A percentile compares a stretch with the other conserved stretches of the same genome.
These are phyloP conservation scores for Parietichytrium sp. DNA, from an alignment of 108 stramenopile species.

Conservation along the genomic window DNA sequence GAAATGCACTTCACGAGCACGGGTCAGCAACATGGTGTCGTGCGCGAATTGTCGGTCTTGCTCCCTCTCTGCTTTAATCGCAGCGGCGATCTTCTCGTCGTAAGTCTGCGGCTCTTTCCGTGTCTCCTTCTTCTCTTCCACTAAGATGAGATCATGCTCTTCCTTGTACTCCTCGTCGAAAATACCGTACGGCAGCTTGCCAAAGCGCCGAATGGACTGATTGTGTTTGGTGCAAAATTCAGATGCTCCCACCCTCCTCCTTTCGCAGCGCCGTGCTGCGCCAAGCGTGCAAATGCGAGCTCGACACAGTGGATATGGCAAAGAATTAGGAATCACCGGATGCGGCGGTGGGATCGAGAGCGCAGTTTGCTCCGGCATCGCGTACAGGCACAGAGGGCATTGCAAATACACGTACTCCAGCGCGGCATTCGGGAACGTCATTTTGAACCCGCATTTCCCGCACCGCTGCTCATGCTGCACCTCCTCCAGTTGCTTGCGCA, in stretches of 20 bases:
- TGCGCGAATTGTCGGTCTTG: too few relatives aligned
- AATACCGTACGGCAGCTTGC: slow-evolving; percentile 27
- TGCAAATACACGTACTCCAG: background rate
- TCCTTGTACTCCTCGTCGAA: background rate
- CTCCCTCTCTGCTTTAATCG: background rate
- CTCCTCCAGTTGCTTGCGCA: background rate
- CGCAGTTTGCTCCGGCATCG: background rate
- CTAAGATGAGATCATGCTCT: background rate
- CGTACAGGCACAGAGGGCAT: slow-evolving; percentile 1
- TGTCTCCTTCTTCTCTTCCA: background rate
- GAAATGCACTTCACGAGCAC: background rate
- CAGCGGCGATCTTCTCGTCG: slow-evolving; percentile 4
- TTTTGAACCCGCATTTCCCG: background rate
- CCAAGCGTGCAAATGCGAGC: background rate
- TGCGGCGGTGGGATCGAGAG: slow-evolving; percentile 24
- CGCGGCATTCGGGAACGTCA: background rate
- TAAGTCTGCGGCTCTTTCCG: background rate
- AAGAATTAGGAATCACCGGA: background rate
- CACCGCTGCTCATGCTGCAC: background rate
- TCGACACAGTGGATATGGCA: slow-evolving; percentile 6
- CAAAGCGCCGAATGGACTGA: background rate
- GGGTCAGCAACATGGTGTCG: background rate
- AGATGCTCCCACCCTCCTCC: background rate
- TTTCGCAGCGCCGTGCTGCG: background rate
- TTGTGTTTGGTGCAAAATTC: slow-evolving; percentile 21